Base-by-base conservation (phyloP, 176 grass and related monocot species). In the Avena sativa region DNA sequence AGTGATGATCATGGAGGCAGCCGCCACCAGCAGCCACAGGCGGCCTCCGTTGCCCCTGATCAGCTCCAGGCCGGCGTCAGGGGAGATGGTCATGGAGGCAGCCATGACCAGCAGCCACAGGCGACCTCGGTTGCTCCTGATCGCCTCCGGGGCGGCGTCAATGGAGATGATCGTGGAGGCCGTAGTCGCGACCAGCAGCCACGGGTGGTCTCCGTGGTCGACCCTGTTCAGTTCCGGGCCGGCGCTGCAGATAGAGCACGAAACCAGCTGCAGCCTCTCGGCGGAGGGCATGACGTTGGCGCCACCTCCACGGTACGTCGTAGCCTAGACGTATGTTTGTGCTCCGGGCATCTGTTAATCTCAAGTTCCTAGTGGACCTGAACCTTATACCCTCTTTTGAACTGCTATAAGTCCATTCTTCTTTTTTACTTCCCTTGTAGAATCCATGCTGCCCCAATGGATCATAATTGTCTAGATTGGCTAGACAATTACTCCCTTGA, bases 1-100 rank as follows among this genome's bases (percentile, higher is more conserved):
- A 69, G 4, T 38, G 64, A 68, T 68, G 64, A 68, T 68, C 64
- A 36, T 36, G 63, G 63, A 66, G 63, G 63, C 63, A 16, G 63
- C 26, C 8, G 25, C 58, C 0, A 60, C 58, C 58, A 21, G 58
- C 20, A 60, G 1, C 58, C 58, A 60, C 58, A 21, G 20, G 8
- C 58, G 8, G 20, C 8, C 58, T 21, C 20, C 58, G 20, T 60
- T 21, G 58, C 20, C 16, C 53, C 53, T 57, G 16, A 19, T 1
- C 53, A 57, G 16, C 16, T 57, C 17, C 57, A 2, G 19, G 20
- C 20, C 32, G 32, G 32, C 32, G 32, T 34, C 32, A 34, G 32
- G 32, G 32, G 32, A 34, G 32, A 34, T 62, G 20, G 10, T 62
- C 59, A 62, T 25, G 60, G 60, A 12, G 60, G 60, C 60, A 5